Evolutionary conservation across 371 early-diverging fungal genomes (phyloP).

Genomic region (Sporodiniella umbellata): DNA sequence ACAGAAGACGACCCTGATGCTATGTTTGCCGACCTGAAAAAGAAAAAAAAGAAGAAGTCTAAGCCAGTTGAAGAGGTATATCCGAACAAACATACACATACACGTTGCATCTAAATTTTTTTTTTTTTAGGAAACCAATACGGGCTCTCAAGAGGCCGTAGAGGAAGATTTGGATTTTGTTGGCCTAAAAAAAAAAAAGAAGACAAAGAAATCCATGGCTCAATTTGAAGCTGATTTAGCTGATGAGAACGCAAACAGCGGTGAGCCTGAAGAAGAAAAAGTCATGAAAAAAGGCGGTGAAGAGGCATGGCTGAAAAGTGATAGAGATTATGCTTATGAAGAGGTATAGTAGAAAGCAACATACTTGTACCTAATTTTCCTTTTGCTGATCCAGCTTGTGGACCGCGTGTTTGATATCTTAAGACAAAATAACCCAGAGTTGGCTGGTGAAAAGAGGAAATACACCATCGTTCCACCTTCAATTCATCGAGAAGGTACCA

Average conservation of each 20-base stretch:
- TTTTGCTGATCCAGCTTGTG: slow-evolving; percentile 55
- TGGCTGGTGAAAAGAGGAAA: slow-evolving; percentile 88
- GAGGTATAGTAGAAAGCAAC: slow-evolving; percentile 57
- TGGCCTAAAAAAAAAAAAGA: slow-evolving; percentile 86
- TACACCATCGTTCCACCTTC: slow-evolving; percentile 94
- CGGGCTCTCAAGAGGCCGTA: slow-evolving; percentile 43
- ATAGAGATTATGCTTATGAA: slow-evolving; percentile 92
- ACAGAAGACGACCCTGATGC: slow-evolving; percentile 65
- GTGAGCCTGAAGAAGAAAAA: slow-evolving; percentile 37
- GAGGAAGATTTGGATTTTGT: slow-evolving; percentile 76
- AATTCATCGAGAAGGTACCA: slow-evolving; percentile 91
- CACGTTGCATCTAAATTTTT: background rate
- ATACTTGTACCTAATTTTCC: background rate
- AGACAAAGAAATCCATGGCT: slow-evolving; percentile 89
- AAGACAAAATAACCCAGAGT: slow-evolving; percentile 93
- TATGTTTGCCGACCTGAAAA: slow-evolving; percentile 84
- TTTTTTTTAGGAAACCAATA: slow-evolving; percentile 37
- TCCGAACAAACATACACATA: background rate
- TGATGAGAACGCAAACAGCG: slow-evolving; percentile 77
- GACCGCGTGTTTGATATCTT: slow-evolving; percentile 89
- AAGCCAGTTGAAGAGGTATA: slow-evolving; percentile 50
- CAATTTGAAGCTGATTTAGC: slow-evolving; percentile 84
- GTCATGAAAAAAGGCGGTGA: slow-evolving; percentile 40
- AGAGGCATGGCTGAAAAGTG: slow-evolving; percentile 85
- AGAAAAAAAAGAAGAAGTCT: slow-evolving; percentile 91